Evolutionary conservation across 805 yeast species (phyloP).

Genomic region (Kuraishia ogatae): DNA sequence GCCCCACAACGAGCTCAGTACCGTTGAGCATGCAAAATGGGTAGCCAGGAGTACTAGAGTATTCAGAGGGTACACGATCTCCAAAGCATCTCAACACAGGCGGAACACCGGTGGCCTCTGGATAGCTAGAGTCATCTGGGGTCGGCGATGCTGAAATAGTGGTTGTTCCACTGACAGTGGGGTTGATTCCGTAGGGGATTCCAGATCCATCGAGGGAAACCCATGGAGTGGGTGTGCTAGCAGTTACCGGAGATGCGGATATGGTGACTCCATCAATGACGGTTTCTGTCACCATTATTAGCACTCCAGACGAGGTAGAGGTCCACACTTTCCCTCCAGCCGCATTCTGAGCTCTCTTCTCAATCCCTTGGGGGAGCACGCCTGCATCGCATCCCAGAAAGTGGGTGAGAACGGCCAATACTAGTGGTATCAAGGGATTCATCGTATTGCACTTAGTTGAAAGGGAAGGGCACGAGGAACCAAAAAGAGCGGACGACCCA

Average conservation of each 20-base stretch:
- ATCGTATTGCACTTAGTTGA: no score
- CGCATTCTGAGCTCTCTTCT: not conserved
- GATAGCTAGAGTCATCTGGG: conserved; percentile 24
- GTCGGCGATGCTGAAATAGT: conserved; percentile 33
- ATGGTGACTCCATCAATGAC: conserved; percentile 50
- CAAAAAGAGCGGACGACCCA: not conserved
- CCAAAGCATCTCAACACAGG: conserved; percentile 36
- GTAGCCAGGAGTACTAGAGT: conserved; percentile 15
- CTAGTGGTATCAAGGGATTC: not conserved
- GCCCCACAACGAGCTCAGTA: conserved; percentile 35
- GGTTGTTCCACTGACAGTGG: conserved; percentile 24
- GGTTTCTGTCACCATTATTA: conserved; percentile 19
- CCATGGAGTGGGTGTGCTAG: conserved; percentile 29
- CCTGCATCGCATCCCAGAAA: not conserved
- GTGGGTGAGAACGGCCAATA: not conserved
- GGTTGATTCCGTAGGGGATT: conserved; percentile 32
- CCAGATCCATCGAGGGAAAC: conserved; percentile 34
- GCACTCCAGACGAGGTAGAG: conserved; percentile 20
- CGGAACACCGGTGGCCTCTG: conserved; percentile 28
- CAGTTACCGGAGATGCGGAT: conserved; percentile 28
- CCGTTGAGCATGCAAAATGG: conserved; percentile 37
- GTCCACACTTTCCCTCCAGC: conserved; percentile 21
- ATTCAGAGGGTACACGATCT: conserved; percentile 26
- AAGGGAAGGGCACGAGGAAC: not conserved
- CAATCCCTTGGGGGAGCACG: not conserved